Conservation (phyloP, 169 alveolate species). For the Cyclospora cayetanensis region DNA sequence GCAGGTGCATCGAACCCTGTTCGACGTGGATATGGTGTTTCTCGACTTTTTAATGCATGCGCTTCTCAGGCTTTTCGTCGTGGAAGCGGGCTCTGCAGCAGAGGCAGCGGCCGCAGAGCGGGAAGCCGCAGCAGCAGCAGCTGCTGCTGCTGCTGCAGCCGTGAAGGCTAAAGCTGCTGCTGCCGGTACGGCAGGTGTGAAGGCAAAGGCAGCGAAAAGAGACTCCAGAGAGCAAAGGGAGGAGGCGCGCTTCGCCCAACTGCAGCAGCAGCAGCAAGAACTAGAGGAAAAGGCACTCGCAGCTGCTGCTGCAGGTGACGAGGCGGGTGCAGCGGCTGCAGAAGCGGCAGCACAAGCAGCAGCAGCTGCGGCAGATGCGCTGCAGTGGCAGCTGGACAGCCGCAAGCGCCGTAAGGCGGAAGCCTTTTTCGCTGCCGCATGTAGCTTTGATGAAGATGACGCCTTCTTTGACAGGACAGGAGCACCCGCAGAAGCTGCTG, state of each 20-base stretch:
- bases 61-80: background rate
- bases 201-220: background rate
- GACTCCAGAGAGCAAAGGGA: background rate
- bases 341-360: slow-evolving; percentile 22
- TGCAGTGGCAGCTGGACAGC: slow-evolving; percentile 26
- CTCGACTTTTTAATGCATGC: background rate
- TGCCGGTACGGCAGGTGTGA: background rate
- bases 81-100: background rate
- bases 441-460: background rate
- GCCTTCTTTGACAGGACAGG: background rate
- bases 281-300: background rate
- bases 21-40: background rate
- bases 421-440: background rate
- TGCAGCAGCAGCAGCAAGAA: slow-evolving; percentile 15
- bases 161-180: background rate
- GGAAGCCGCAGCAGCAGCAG: slow-evolving; percentile 1
- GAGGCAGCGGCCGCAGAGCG: background rate
- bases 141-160: background rate
- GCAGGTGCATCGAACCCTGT: background rate
- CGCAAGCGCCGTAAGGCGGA: background rate
- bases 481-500: background rate
- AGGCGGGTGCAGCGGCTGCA: background rate
- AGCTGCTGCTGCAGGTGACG: slow-evolving; percentile 23
- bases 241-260: background rate
- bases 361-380: slow-evolving; percentile 5